Percentiles rank a stretch among this genome's conserved stretches.
These are phyloP conservation scores for Magnusiomyces magnusii DNA, from an alignment of 1,139 yeast species.

Conservation along the genomic window DNA sequence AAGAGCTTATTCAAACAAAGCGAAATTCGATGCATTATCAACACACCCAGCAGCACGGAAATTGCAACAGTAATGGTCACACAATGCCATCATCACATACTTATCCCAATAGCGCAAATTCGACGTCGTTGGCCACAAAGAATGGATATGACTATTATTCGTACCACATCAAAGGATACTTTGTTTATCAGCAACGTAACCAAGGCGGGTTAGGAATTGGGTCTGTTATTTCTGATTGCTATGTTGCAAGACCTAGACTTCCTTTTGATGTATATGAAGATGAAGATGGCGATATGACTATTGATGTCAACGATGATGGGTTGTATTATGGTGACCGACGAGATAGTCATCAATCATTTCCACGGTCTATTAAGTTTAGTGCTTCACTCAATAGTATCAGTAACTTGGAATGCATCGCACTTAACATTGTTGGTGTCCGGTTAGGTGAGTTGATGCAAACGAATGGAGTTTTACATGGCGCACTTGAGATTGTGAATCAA, in stretches of 20 bases:
- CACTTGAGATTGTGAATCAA: background rate
- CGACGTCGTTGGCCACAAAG: background rate
- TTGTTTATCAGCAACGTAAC: background rate
- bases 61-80: background rate
- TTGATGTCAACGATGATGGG: background rate
- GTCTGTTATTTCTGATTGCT: background rate
- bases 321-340: no score
- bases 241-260: background rate
- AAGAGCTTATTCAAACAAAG: conserved; percentile 7
- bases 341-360: background rate
- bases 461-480: background rate
- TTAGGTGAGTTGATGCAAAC: background rate
- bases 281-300: background rate
- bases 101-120: background rate
- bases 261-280: background rate
- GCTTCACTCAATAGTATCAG: background rate
- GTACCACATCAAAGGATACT: background rate
- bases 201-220: background rate
- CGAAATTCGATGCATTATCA: background rate
- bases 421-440: background rate
- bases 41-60: background rate
- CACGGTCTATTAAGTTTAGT: background rate
- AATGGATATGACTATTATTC: background rate
- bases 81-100: background rate
- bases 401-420: background rate